Percentiles rank a stretch among this genome's conserved stretches.
These are phyloP conservation scores for Yamagishiella unicocca DNA, from an alignment of 139 green algal species.

Conservation along the genomic window DNA sequence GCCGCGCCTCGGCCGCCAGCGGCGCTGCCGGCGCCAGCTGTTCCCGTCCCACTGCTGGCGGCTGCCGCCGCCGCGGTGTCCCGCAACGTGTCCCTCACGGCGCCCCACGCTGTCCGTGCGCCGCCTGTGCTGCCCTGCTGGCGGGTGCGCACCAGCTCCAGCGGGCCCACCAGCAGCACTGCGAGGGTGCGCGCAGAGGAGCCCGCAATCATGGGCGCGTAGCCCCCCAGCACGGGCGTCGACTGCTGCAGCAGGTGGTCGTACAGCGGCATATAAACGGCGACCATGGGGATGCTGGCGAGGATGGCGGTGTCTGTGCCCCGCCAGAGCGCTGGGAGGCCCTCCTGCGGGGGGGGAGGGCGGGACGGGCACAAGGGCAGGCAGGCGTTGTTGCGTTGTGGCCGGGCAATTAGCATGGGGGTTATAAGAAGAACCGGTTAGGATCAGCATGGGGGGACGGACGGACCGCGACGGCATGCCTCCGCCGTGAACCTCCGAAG, in stretches of 20 bases:
- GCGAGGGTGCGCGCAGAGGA: constrained; percentile 73
- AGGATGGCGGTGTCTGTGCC: constrained; percentile 82
- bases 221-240: constrained; percentile 27
- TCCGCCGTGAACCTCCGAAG: not conserved
- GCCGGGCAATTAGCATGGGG: too few relatives aligned
- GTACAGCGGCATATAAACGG: constrained; percentile 97
- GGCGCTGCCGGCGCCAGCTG: constrained; percentile 19
- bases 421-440: not conserved
- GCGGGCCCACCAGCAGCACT: constrained; percentile 81
- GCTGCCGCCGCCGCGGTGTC: not conserved
- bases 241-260: constrained; percentile 75
- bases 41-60: too few relatives aligned
- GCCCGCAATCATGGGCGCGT: constrained; percentile 80
- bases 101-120: constrained; percentile 26
- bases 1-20: not conserved
- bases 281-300: constrained; percentile 89
- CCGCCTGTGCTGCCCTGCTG: constrained; percentile 71
- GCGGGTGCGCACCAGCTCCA: constrained; percentile 88
- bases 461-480: not conserved
- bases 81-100: constrained; percentile 20
- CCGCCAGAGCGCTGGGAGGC: constrained; percentile 78
- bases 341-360: constrained; percentile 64
- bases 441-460: not conserved
- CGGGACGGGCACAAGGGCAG: not conserved
- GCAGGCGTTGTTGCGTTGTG: too few relatives aligned